phyloP scores from a whole-genome alignment of 371 early-diverging fungal species.

The Mucor indicus region DNA sequence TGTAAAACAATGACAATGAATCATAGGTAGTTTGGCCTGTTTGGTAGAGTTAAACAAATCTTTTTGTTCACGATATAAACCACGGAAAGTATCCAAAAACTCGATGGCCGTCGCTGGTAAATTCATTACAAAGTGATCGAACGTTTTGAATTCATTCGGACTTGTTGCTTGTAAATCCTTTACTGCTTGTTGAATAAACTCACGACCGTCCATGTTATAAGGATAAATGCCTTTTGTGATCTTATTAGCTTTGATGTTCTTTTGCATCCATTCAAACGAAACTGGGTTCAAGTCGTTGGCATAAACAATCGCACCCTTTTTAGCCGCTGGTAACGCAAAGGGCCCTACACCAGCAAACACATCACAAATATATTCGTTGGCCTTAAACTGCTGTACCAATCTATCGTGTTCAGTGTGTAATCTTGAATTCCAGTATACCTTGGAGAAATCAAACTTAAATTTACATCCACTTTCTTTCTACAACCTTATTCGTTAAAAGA shows the following conservation, averaged over 20 bases:
- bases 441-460: constrained; percentile 94
- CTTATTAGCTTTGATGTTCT: constrained; percentile 85
- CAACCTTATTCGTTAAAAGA: not conserved
- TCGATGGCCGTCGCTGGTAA: constrained; percentile 95
- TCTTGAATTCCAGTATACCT: constrained; percentile 99
- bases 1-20: constrained; percentile 96
- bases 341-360: constrained; percentile 99
- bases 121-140: constrained; percentile 97
- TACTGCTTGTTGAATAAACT: constrained; percentile 79
- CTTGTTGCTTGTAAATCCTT: constrained; percentile 33
- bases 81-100: constrained; percentile 84
- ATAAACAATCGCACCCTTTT: constrained; percentile 81
- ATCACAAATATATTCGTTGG: constrained; percentile 87
- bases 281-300: constrained; percentile 98
- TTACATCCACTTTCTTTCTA: constrained; percentile 89
- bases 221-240: constrained; percentile 57
- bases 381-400: constrained; percentile 74
- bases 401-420: constrained; percentile 95
- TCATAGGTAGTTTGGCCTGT: constrained; percentile 65
- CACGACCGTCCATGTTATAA: constrained; percentile 91
- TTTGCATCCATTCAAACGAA: constrained; percentile 77
- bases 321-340: constrained; percentile 95
- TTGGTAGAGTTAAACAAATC: constrained; percentile 20
- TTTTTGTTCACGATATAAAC: constrained; percentile 57
- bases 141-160: constrained; percentile 56